These are phyloP conservation scores for Tetrahymena borealis DNA, from an alignment of 73 alveolate species.

Conservation along the genomic window DNA sequence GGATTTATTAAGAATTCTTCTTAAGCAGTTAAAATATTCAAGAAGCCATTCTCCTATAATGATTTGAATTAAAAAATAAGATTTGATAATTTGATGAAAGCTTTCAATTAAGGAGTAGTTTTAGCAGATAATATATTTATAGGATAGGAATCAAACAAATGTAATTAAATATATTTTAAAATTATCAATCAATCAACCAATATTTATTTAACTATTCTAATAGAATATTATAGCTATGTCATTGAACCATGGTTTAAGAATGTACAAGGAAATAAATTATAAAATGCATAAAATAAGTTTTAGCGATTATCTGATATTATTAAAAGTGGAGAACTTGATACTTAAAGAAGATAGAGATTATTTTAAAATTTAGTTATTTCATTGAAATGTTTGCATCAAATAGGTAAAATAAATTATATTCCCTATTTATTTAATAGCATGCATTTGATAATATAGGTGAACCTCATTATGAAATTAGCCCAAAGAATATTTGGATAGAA, in stretches of 20 bases:
- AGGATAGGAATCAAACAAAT: not conserved
- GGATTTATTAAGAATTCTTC: not conserved
- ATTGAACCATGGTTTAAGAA: not conserved
- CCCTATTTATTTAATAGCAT: not conserved
- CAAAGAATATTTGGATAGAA: not conserved
- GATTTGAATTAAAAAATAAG: not conserved
- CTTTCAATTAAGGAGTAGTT: not conserved
- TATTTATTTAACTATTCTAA: not conserved
- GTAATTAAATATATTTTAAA: not conserved
- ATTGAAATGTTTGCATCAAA: not conserved
- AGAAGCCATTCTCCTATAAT: not conserved
- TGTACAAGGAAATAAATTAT: not conserved
- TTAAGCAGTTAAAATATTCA: not conserved
- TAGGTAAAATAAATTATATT: not conserved
- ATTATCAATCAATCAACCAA: not conserved
- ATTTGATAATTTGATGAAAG: not conserved
- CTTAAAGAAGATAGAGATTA: not conserved
- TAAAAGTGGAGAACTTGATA: not conserved
- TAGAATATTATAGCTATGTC: not conserved
- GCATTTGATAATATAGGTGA: not conserved
- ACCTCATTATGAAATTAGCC: not conserved
- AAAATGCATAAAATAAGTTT: not conserved
- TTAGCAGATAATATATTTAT: not conserved
- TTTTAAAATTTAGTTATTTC: not conserved
- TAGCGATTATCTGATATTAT: not conserved